Conservation (phyloP, 306 rosid genomes). For the Leucaena leucocephala region DNA sequence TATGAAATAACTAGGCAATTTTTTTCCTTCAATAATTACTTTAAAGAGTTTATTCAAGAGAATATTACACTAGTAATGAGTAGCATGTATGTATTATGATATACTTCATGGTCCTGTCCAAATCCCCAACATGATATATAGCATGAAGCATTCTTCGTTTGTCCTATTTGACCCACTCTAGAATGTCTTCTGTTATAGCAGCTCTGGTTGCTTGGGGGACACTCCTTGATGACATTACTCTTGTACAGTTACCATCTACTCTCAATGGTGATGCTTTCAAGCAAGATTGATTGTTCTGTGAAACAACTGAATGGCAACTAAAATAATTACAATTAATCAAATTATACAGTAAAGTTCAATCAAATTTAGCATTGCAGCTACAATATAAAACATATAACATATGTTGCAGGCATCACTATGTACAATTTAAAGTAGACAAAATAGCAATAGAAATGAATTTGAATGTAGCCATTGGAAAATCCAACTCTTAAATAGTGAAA, state of each 20-base stretch:
- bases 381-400: not conserved
- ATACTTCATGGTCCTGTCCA: slow-evolving; percentile 86
- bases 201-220: slow-evolving; percentile 59
- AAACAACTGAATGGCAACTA: slow-evolving; percentile 51
- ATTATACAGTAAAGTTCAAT: not conserved
- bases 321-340: slow-evolving; percentile 32
- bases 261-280: slow-evolving; percentile 55
- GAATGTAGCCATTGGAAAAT: not conserved
- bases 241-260: slow-evolving; percentile 45
- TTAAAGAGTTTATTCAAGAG: slow-evolving; percentile 3
- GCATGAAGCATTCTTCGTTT: slow-evolving; percentile 87
- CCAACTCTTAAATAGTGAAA: not conserved
- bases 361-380: not conserved
- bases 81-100: not conserved
- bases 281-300: slow-evolving; percentile 56
- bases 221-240: slow-evolving; percentile 53
- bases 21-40: slow-evolving; percentile 17
- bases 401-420: not conserved
- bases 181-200: slow-evolving; percentile 69
- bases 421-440: not conserved
- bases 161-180: slow-evolving; percentile 88
- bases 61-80: slow-evolving; percentile 9
- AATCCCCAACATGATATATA: slow-evolving; percentile 89
- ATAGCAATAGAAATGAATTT: not conserved
- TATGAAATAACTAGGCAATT: slow-evolving; percentile 54